These are phyloP conservation scores for Dorcoceras hygrometricum DNA, from an alignment of 257 asterid genomes.

Conservation along the genomic window DNA sequence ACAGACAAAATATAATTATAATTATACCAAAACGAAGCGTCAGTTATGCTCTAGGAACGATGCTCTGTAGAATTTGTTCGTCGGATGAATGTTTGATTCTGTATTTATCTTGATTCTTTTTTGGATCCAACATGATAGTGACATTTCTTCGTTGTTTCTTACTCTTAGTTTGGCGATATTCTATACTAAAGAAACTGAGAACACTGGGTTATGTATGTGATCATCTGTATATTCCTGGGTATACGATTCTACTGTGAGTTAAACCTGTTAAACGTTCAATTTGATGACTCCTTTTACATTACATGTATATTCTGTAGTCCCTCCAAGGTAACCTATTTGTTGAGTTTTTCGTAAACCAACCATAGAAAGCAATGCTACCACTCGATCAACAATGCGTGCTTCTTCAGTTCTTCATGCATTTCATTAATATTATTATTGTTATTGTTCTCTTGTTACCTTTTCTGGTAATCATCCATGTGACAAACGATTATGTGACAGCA, in stretches of 20 bases:
- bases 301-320: too few species aligned
- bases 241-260: neutral
- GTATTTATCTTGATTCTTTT: neutral
- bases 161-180: conserved; percentile 19
- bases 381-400: too few species aligned
- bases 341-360: too few species aligned
- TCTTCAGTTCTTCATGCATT: too few species aligned
- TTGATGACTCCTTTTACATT: too few species aligned
- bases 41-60: conserved; percentile 25
- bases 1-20: conserved; percentile 8
- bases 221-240: conserved; percentile 3
- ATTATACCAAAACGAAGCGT: conserved; percentile 19
- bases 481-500: too few species aligned
- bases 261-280: too few species aligned
- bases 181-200: conserved; percentile 16
- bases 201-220: conserved; percentile 16
- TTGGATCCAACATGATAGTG: neutral
- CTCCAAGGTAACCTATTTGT: too few species aligned
- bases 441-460: too few species aligned
- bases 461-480: too few species aligned
- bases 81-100: conserved; percentile 15
- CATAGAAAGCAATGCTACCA: too few species aligned
- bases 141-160: neutral
- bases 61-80: conserved; percentile 18
- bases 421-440: too few species aligned